Evolutionary conservation across 108 stramenopile species (phyloP), one percentile per base, ranked within the genome.

Genomic region (Cyclotella baltica): DNA sequence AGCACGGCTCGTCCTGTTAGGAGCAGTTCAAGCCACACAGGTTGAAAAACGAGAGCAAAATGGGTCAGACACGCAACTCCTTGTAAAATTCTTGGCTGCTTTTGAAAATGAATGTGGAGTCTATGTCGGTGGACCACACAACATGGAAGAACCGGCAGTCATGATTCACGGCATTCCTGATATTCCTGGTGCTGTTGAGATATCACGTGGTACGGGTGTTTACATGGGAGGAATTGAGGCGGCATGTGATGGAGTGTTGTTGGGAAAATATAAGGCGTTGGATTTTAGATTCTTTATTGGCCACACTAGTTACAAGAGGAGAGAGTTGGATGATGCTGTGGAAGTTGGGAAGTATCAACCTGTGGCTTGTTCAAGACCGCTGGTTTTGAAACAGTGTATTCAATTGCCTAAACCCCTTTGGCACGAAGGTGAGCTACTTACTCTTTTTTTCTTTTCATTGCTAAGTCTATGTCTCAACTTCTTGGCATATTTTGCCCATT

Each of bases 251-350:
- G 88, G 89, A 4, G 90, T 96, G 8, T 38, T 92, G 25, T 57
- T 69, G 2, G 95, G 92, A 1, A 82, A 80, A 68, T 90, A 88
- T 69, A 83, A 83, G 34, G 87, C 95, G 10, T 69, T 89, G 78
- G 92, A 96, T 57, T 96, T 93, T 70, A 87, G 92, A 4, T 96
- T 96, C 72, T 92, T 96, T 63, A 81, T 93, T 30, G 95, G 95
- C 23, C 87, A 91, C 61, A 43, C 76, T 11, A 90, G 75, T 46
- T 70, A 80, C 18, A 77, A 82, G 22, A 69, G 75, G 8, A 70
- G 80, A 34, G 68, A 77, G 36, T 71, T 96, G 55, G 87, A 90
- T 46, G 72, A 82, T 23, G 83, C 81, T 33, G 75, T 90, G 10
- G 57, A 57, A 1, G 43, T 78, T 28, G 89, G 92, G 4, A 91